These are phyloP conservation scores for Catenaria anguillulae DNA, from an alignment of 371 early-diverging fungal species.

Conservation along the genomic window DNA sequence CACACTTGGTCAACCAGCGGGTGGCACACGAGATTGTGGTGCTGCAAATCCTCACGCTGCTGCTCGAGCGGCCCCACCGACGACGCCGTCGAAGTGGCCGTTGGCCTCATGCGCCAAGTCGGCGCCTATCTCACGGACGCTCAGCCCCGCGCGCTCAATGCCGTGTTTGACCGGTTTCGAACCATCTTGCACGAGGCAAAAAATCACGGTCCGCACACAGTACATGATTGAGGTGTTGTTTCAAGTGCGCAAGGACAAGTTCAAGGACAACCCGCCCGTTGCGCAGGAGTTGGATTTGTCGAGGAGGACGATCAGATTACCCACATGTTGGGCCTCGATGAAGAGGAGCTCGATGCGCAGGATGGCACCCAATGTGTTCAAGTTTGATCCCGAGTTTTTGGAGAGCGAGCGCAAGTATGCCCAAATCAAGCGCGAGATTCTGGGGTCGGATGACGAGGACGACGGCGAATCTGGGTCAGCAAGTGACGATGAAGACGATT, in stretches of 20 bases:
- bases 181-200: conserved; percentile 83
- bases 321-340: conserved; percentile 74
- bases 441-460: conserved; percentile 60
- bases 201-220: conserved; percentile 84
- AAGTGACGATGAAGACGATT: conserved; percentile 20
- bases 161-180: conserved; percentile 86
- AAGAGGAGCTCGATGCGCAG: conserved; percentile 61
- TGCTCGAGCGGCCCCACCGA: conserved; percentile 87
- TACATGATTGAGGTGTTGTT: conserved; percentile 96
- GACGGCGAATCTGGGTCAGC: too few relatives aligned
- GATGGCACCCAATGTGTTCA: conserved; percentile 78
- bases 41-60: conserved; percentile 66
- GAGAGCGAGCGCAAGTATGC: conserved; percentile 72
- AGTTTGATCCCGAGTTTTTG: conserved; percentile 59
- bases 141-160: conserved; percentile 61
- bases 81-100: conserved; percentile 93
- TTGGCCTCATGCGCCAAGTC: conserved; percentile 85
- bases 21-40: conserved; percentile 80
- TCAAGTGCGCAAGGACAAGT: conserved; percentile 86
- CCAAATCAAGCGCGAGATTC: conserved; percentile 67
- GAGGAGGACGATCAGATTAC: conserved; percentile 92
- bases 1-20: conserved; percentile 83
- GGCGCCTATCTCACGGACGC: conserved; percentile 71
- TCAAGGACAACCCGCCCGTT: conserved; percentile 64
- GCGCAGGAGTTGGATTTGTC: conserved; percentile 73